Evolutionary conservation across 2,329 filamentous ascomycete genomes (phyloP).

Genomic region (Aureobasidium pullulans): DNA sequence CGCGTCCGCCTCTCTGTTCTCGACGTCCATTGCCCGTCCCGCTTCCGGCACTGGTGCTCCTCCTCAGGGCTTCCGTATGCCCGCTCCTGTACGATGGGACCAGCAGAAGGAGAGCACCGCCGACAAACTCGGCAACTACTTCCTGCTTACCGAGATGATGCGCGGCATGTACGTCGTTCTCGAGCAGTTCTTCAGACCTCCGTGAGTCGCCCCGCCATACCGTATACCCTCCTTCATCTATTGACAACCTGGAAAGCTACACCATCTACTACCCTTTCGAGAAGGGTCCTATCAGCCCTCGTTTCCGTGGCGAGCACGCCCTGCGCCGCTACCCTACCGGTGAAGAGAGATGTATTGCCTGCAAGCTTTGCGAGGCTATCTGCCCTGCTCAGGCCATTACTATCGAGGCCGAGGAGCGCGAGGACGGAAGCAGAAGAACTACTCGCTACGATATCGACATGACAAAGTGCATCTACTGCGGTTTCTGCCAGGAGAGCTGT

Average conservation of each 20-base stretch:
- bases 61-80: conserved; percentile 71
- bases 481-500: conserved; percentile 98
- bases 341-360: conserved; percentile 98
- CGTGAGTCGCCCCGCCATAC: conserved; percentile 55
- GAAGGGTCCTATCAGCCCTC: conserved; percentile 95
- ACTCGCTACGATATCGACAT: conserved; percentile 99
- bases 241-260: conserved; percentile 54
- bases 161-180: conserved; percentile 96
- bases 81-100: conserved; percentile 68
- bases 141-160: conserved; percentile 90
- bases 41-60: conserved; percentile 69
- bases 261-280: conserved; percentile 99
- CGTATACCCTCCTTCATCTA: neutral
- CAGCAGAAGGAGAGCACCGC: conserved; percentile 68
- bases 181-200: conserved; percentile 97
- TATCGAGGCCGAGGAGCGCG: conserved; percentile 96
- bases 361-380: conserved; percentile 98
- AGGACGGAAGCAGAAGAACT: conserved; percentile 88
- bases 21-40: conserved; percentile 53
- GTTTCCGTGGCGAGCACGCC: conserved; percentile 97
- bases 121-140: conserved; percentile 85
- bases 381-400: conserved; percentile 98
- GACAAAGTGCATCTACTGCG: conserved; percentile 99
- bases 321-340: conserved; percentile 92
- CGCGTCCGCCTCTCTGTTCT: conserved; percentile 53